A percentile compares a stretch with the other conserved stretches of the same genome.
Conservation (phyloP, 139 green algal species). For the Tetradesmus lagerheimii region DNA sequence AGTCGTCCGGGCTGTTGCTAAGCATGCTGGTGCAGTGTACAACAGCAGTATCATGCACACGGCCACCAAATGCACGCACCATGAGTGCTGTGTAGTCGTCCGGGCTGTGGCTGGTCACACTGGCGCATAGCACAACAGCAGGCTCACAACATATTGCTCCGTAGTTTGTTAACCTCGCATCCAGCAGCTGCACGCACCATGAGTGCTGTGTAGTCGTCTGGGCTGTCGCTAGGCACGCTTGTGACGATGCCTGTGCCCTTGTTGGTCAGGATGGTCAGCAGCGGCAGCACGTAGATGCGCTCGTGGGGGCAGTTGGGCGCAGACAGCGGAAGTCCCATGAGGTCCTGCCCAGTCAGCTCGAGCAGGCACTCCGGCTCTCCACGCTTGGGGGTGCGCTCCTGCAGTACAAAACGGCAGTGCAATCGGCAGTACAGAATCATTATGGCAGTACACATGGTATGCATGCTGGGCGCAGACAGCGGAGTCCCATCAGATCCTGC, state of each 20-base stretch:
- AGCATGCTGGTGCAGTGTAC: too few species aligned
- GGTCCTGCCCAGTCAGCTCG: conserved; percentile 89
- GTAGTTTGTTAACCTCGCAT: too few species aligned
- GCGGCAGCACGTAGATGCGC: conserved; percentile 93
- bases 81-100: too few species aligned
- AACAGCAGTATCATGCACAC: too few species aligned
- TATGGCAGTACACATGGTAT: too few species aligned
- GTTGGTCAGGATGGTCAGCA: conserved; percentile 98
- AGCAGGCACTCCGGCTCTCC: conserved; percentile 85
- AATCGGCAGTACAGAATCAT: too few species aligned
- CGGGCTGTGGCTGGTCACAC: too few species aligned
- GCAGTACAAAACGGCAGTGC: not conserved
- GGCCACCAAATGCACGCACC: too few species aligned
- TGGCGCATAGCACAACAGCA: too few species aligned
- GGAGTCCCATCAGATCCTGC: conserved; percentile 93
- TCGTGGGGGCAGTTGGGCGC: conserved; percentile 78
- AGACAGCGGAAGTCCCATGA: conserved; percentile 91
- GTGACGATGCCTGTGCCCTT: conserved; percentile 99
- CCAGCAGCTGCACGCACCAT: conserved; percentile 49
- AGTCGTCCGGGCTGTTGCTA: too few species aligned
- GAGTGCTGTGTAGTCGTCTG: conserved; percentile 96
- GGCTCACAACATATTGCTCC: too few species aligned
- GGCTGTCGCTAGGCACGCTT: conserved; percentile 94
- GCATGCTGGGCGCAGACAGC: conserved; percentile 62
- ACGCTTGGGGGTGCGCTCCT: conserved; percentile 67